Percentiles rank a stretch among this genome's conserved stretches.
Conservation (phyloP, 495 filamentous ascomycete species). For the Penicillium coprophilum region DNA sequence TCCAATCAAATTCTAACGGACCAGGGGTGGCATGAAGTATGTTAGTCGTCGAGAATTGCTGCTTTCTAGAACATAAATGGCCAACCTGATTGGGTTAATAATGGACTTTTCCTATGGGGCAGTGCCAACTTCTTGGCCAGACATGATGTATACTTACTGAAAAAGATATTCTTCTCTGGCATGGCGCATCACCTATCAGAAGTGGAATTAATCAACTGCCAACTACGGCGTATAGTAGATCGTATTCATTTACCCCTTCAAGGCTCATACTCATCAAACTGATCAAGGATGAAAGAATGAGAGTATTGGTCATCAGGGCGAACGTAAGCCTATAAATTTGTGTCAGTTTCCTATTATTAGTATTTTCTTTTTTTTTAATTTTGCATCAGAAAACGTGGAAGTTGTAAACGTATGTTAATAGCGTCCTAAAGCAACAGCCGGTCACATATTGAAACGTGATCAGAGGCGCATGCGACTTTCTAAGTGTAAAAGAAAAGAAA, state of each 20-base stretch:
- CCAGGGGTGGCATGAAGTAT: conserved; percentile 70
- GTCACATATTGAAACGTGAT: conserved; percentile 39
- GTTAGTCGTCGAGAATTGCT: conserved; percentile 73
- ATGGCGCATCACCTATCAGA: conserved; percentile 56
- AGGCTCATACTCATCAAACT: conserved; percentile 90
- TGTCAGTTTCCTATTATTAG: conserved; percentile 22
- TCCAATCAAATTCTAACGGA: conserved; percentile 33
- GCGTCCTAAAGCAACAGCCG: neutral
- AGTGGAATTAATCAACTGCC: conserved; percentile 4
- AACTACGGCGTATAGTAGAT: neutral
- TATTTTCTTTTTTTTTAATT: neutral
- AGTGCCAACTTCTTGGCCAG: conserved; percentile 7
- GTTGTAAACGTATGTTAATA: conserved; percentile 15
- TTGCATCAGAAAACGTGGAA: conserved; percentile 17
- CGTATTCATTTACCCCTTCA: conserved; percentile 63
- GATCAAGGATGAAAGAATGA: conserved; percentile 88
- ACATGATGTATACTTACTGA: conserved; percentile 51
- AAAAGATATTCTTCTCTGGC: conserved; percentile 81
- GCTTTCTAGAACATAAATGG: conserved; percentile 76
- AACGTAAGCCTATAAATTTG: conserved; percentile 68
- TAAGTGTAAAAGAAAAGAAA: conserved; percentile 18
- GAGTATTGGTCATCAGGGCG: conserved; percentile 81
- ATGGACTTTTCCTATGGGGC: neutral
- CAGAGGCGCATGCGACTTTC: conserved; percentile 30
- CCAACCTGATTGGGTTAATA: conserved; percentile 34